Evolutionary conservation across 257 asterid species (phyloP), one percentile per base, ranked within the genome.

Genomic region (Solanum sejunctum): DNA sequence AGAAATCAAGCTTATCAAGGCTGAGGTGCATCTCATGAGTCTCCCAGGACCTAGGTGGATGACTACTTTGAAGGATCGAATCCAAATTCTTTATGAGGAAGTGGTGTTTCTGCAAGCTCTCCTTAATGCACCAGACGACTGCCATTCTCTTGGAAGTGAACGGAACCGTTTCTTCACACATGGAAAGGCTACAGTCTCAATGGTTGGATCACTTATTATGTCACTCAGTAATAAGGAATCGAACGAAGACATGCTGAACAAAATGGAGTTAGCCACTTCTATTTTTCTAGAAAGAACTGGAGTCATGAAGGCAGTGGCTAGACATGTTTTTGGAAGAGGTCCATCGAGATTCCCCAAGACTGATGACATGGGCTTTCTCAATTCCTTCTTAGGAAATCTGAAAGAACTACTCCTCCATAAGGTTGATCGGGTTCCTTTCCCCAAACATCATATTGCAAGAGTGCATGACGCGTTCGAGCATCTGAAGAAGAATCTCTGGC

Each of bases 261-360:
- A 70, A 41, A 41, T 70, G 54, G 79, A 70, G 79, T 39, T 70
- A 10, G 79, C 79, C 16, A 70, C 79, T 70, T 70, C 54, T 70
- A 2, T 39, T 70, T 70, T 2, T 41, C 54, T 18, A 39, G 79
- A 70, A 70, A 70, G 54, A 41, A 41, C 32, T 41, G 41, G 2
- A 70, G 20, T 70, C 54, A 70, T 70, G 54, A 70, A 70, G 28
- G 1, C 9, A 55, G 49, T 52, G 18, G 56, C 83, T 1, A 55
- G 39, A 80, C 67, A 80, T 39, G 12, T 32, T n/a, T 41, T 16
- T 82, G 52, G 7, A n/a, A 17, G 4, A 47, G 26, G 7, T 43
- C 72, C 61, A 39, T 85, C 58, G 3, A 36, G 17, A 15, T 85
- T 87, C 72, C 88, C 86, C 7, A 81, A 16, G 84, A 82, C 45